phyloP scores from a whole-genome alignment of 768 basidiomycete species.

The Candolleomyces efflorescens region DNA sequence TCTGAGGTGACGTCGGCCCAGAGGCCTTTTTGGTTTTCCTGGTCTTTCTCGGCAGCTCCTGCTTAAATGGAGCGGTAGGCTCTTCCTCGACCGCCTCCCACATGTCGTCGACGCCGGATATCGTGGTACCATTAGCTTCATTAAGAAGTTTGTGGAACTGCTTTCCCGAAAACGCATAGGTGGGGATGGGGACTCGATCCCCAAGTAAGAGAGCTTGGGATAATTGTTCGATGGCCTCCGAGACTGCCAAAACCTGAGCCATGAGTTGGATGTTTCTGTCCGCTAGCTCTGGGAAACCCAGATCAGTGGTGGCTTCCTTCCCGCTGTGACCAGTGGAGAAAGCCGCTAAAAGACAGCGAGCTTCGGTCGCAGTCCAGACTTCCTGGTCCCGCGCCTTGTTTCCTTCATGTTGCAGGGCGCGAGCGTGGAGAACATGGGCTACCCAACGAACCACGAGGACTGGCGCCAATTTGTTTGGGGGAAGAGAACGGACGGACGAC shows the following conservation, averaged over 20 bases:
- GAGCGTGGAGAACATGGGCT: constrained; percentile 41
- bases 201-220: constrained; percentile 58
- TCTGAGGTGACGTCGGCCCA: not conserved
- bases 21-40: constrained; percentile 27
- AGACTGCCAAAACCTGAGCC: constrained; percentile 57
- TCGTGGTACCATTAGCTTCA: constrained; percentile 17
- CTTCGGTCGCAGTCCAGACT: constrained; percentile 66
- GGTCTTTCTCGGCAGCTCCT: constrained; percentile 42
- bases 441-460: constrained; percentile 66
- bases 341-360: constrained; percentile 51
- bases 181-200: constrained; percentile 40
- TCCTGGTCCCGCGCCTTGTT: constrained; percentile 62
- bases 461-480: constrained; percentile 41
- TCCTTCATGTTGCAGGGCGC: constrained; percentile 41
- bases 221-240: constrained; percentile 58
- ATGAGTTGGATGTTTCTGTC: constrained; percentile 66
- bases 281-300: constrained; percentile 31
- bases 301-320: constrained; percentile 10
- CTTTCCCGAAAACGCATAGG: constrained; percentile 53
- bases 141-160: constrained; percentile 54
- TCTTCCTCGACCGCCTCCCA: constrained; percentile 46
- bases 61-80: constrained; percentile 44
- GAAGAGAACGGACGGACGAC: constrained; percentile 40
- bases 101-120: constrained; percentile 27
- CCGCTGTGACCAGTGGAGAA: constrained; percentile 25